Evolutionary conservation across 306 rosid genomes (phyloP), one percentile per base, ranked within the genome.

Genomic region (Gleditsia sinensis): DNA sequence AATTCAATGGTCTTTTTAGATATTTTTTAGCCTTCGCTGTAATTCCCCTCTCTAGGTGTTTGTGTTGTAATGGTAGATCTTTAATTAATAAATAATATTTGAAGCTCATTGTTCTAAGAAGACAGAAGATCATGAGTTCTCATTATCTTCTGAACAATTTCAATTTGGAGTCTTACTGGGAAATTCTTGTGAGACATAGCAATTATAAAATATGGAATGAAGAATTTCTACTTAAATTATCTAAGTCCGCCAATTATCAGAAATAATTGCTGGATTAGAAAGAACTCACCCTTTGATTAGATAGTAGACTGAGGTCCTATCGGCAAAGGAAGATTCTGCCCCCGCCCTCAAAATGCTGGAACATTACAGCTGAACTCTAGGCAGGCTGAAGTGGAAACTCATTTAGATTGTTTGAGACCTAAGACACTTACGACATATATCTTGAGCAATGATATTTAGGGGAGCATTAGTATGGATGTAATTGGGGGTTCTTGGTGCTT

Each of bases 141-240:
- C n/a, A n/a, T n/a, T n/a, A n/a, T n/a, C n/a, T n/a, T n/a, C n/a
- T n/a, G n/a, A n/a, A n/a, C n/a, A n/a, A n/a, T n/a, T n/a, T n/a
- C n/a, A n/a, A n/a, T n/a, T n/a, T 5, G 45, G 60, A 17, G 30
- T 28, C 46, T 48, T 68, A 36, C 9, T 2, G 42, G 65, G 65
- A 58, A 58, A n/a, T 3, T 67, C 45, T 45, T 53, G 11, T 68
- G 32, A 30, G 13, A 20, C 32, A 6, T 49, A 32, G n/a, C 57
- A 21, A 6, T 63, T 63, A 63, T 19, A 62, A 62, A 36, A 19
- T 36, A 62, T 28, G 14, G 23, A 37, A 62, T 62, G 68, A 62
- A 9, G 17, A 37, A 37, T 24, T 62, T 62, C 17, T 36, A 9
- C 68, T 4, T 2, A 12, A 37, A 12, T 39, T 37, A 37, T 5